Base-by-base conservation (phyloP, 1,139 yeast genomes). In the Geotrichum carabidarum region DNA sequence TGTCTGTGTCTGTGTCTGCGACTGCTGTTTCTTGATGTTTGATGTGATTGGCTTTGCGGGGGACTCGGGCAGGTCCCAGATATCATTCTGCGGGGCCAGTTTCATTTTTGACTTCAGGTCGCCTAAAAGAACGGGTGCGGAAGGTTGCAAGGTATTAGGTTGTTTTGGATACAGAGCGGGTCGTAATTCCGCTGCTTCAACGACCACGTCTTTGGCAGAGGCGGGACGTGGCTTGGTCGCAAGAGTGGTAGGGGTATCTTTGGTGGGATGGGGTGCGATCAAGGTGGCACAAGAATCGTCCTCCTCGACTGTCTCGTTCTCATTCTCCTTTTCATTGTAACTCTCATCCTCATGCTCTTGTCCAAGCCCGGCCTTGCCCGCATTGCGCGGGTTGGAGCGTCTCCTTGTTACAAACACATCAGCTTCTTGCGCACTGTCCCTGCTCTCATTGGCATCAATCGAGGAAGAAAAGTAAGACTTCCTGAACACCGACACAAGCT, bases 11-110 rank as follows among this genome's bases (percentile, higher is more conserved):
- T 22, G 27, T 5, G 27, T 3, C 27, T n/a, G 17, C 17, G 40
- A 11, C 34, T 37, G 30, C 15, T 27, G 44, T n/a, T 42, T 42
- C 34, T 42, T 27, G 11, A 12, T 5, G 27, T 3, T 5, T 5
- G 27, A 3, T 22, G 27, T 22, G 27, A 22, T 5, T 22, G 27
- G 27, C 5, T 22, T 22, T 22, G 27, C 27, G 11, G 44, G 44
- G 17, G 44, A 42, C 31, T 32, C 34, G 8, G 44, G 44, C 15
- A 42, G 3, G 14, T 42, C 44, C 44, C 44, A 42, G 27, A 42
- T 42, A 27, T 18, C 32, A 4, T 18, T 22, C 27, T 22, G 27
- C 4, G 27, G 27, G 3, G 4, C 27, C 27, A 22, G 27, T 22
- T 22, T 22, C 27, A 22, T 3, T 3, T 22, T 22, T 22, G 27